These are phyloP conservation scores for Ichthyophonus hoferi DNA, from an alignment of 208 protist species.

Conservation along the genomic window DNA sequence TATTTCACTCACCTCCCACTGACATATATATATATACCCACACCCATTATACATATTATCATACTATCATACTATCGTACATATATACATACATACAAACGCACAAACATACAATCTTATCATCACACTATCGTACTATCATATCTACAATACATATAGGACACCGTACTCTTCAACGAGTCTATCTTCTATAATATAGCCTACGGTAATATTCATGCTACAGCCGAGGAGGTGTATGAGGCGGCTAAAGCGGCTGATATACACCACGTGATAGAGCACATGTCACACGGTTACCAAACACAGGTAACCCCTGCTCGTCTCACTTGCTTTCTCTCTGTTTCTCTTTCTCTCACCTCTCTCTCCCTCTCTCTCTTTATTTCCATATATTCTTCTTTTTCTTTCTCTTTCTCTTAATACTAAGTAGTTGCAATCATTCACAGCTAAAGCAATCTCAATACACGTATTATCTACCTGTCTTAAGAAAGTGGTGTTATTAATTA, in stretches of 20 bases:
- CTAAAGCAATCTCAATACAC: too few species aligned
- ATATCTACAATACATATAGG: too few species aligned
- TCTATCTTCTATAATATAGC: slow-evolving; percentile 62
- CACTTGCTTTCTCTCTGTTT: not conserved
- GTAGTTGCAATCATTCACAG: too few species aligned
- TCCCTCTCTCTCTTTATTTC: not conserved
- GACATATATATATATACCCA: slow-evolving; percentile 13
- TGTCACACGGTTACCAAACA: not conserved
- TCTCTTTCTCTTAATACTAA: too few species aligned
- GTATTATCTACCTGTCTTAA: slow-evolving; percentile 34
- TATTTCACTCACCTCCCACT: not conserved
- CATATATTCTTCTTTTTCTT: slow-evolving; percentile 23
- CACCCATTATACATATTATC: too few species aligned
- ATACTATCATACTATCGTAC: too few species aligned
- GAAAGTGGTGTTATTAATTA: too few species aligned
- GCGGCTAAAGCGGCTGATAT: slow-evolving; percentile 50
- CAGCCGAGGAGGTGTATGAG: slow-evolving; percentile 42
- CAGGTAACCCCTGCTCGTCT: not conserved
- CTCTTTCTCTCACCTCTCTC: not conserved
- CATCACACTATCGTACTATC: too few species aligned
- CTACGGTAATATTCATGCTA: slow-evolving; percentile 47
- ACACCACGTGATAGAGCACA: slow-evolving; percentile 45
- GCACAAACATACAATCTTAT: not conserved
- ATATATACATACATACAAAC: not conserved
- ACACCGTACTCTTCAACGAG: slow-evolving; percentile 65